Conservation (phyloP, 1,284 basidiomycete genomes). For the Hymenochaete sp. region DNA sequence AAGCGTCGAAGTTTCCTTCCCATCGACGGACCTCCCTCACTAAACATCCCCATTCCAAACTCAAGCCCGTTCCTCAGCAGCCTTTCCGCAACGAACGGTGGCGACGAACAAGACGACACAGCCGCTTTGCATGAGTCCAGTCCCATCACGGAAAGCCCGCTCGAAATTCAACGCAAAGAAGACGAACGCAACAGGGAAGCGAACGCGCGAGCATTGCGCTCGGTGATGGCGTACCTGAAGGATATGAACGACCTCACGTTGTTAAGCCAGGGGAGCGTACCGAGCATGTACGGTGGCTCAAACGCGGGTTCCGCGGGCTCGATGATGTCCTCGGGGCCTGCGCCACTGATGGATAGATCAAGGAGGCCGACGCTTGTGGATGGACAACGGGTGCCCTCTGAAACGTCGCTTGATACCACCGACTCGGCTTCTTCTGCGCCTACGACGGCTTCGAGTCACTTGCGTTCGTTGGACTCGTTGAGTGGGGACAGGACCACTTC, state of each 20-base stretch:
- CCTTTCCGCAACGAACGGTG: conserved; percentile 36
- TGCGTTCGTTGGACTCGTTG: conserved; percentile 56
- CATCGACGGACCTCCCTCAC: conserved; percentile 49
- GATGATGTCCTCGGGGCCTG: too few relatives aligned
- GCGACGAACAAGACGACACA: conserved; percentile 35
- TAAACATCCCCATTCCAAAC: conserved; percentile 51
- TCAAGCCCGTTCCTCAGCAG: conserved; percentile 53
- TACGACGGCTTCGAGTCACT: conserved; percentile 39
- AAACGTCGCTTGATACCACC: conserved; percentile 29
- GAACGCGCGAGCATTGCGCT: conserved; percentile 71
- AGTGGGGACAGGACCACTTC: conserved; percentile 46
- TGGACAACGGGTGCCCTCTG: conserved; percentile 41
- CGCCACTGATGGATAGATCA: conserved; percentile 42
- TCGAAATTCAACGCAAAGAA: conserved; percentile 49
- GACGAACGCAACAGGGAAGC: conserved; percentile 62
- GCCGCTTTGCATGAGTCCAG: conserved; percentile 34
- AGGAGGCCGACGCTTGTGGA: conserved; percentile 59
- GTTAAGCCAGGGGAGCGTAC: conserved; percentile 39
- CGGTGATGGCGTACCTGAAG: conserved; percentile 89
- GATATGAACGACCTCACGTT: conserved; percentile 87
- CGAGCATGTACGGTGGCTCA: conserved; percentile 44
- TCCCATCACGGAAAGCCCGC: conserved; percentile 34
- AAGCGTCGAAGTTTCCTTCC: conserved; percentile 84
- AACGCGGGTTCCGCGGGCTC: too few relatives aligned
- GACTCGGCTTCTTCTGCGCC: conserved; percentile 23